Base-by-base conservation (phyloP, 2,329 filamentous ascomycete species). In the Paecilomyces fulvus region DNA sequence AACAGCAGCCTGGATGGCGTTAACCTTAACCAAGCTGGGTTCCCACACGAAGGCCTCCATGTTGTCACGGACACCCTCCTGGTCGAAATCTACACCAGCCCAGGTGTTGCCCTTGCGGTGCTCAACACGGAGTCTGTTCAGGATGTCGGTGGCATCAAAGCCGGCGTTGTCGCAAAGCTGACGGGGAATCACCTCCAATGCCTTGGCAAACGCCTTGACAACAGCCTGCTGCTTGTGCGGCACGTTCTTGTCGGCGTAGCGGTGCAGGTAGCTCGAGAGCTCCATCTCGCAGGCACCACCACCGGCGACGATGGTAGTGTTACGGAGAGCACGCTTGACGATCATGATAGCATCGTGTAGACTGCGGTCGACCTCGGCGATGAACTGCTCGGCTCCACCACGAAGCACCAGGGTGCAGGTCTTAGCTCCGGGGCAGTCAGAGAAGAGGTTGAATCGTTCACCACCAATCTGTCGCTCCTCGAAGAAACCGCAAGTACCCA, bases 261-360 rank as follows among this genome's bases (percentile, higher is more conserved):
- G 82, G 80, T 96, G 92, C 61, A 99, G 84, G 77, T 96, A 95
- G 43, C 91, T 88, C 6, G 92, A 96, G 54, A 97, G 76, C 74
- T 97, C 94, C 92, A 99, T 97, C 80, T 99, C 94, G 67, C 82
- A 86, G 17, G 94, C 92, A 71, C 94, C 94, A 66, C 94, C 94
- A 66, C 94, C 94, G 50, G 92, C 94, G 25, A 99, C 94, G 63
- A 99, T 96, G 70, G 84, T 89, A 70, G 87, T 87, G 80, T 97
- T 95, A 79, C 90, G 90, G 75, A 97, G 90, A 28, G 94, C 90
- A 60, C 95, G 91, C 84, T 97, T 97, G 70, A 99, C 94, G 68
- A 99, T 96, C 94, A 99, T 99, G 76, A 99, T 97, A 65, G 94
- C 94, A 69, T 99, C 94, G 80, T 99, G 94, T 63, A 99, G 83